Evolutionary conservation across 2,329 filamentous ascomycete genomes (phyloP).

Genomic region (Penicillium sp.): DNA sequence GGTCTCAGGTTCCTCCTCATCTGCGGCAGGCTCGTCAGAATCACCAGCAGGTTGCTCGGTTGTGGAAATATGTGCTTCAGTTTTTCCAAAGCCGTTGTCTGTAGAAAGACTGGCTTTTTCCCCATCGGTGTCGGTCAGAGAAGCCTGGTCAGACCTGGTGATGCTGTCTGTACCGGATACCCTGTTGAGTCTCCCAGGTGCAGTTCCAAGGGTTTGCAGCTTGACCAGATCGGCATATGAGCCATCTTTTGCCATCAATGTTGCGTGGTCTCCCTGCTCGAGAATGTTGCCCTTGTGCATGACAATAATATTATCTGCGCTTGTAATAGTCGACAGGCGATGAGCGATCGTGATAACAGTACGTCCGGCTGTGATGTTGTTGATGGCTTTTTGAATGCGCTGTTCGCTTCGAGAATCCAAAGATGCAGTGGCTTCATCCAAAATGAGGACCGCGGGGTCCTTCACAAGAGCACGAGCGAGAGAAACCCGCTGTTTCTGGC

Average conservation of each 20-base stretch:
- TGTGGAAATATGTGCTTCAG: constrained; percentile 13
- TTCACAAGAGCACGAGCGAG: constrained; percentile 76
- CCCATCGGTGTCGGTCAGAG: constrained; percentile 22
- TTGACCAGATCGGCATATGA: constrained; percentile 25
- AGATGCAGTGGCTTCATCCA: constrained; percentile 76
- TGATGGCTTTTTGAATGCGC: constrained; percentile 54
- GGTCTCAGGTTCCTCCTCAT: constrained; percentile 28
- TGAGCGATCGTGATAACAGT: constrained; percentile 72
- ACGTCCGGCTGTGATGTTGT: constrained; percentile 56
- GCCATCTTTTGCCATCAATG: constrained; percentile 50
- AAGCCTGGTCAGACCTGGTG: constrained; percentile 28
- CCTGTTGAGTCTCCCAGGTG: constrained; percentile 48
- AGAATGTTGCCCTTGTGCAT: constrained; percentile 53
- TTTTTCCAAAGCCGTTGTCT: constrained; percentile 1
- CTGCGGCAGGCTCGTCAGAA: constrained; percentile 13
- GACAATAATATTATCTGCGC: constrained; percentile 57
- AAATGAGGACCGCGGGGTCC: constrained; percentile 66
- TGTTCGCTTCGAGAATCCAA: constrained; percentile 55
- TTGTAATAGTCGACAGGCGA: constrained; percentile 55
- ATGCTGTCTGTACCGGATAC: constrained; percentile 47
- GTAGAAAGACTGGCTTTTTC: constrained; percentile 16
- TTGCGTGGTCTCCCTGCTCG: constrained; percentile 52
- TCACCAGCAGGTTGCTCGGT: constrained; percentile 16
- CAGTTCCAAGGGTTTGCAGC: constrained; percentile 50
- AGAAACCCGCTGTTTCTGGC: constrained; percentile 75